A percentile compares a stretch with the other conserved stretches of the same genome.
Evolutionary conservation across 1,139 yeast species (phyloP).

Genomic region (Protomyces macrosporus): DNA sequence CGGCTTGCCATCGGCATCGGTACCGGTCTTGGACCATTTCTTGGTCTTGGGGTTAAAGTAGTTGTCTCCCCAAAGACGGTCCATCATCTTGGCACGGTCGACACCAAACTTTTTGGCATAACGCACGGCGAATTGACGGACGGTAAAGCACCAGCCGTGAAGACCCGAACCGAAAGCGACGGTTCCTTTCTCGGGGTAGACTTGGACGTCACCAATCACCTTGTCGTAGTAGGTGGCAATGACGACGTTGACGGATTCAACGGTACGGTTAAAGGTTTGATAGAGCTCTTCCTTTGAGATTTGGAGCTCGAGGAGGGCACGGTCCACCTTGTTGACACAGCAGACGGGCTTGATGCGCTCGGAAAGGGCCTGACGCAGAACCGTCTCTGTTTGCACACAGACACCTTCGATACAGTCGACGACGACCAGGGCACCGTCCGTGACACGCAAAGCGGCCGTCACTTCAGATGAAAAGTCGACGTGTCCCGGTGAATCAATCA

Average conservation of each 20-base stretch:
- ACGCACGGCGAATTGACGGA: slow-evolving; percentile 97
- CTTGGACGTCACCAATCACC: slow-evolving; percentile 92
- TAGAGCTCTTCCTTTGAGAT: slow-evolving; percentile 98
- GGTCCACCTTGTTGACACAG: slow-evolving; percentile 97
- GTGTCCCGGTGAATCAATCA: slow-evolving; percentile 99
- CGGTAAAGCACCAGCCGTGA: slow-evolving; percentile 99
- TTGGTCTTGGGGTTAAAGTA: slow-evolving; percentile 99
- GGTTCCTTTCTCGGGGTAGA: slow-evolving; percentile 98
- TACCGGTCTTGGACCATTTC: slow-evolving; percentile 97
- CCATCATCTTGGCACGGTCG: slow-evolving; percentile 96
- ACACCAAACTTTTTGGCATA: slow-evolving; percentile 99
- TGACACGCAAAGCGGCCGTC: slow-evolving; percentile 99
- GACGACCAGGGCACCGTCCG: slow-evolving; percentile 99
- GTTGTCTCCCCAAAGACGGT: slow-evolving; percentile 99
- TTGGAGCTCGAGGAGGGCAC: slow-evolving; percentile 98
- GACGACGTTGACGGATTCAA: slow-evolving; percentile 98
- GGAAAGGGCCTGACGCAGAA: slow-evolving; percentile 97
- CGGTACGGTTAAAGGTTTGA: slow-evolving; percentile 97
- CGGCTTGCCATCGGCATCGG: slow-evolving; percentile 90
- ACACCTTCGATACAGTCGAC: slow-evolving; percentile 99
- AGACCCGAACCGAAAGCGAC: slow-evolving; percentile 99
- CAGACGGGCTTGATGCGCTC: slow-evolving; percentile 99
- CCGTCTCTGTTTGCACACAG: slow-evolving; percentile 99
- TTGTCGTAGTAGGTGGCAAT: slow-evolving; percentile 92
- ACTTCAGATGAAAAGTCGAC: slow-evolving; percentile 99